A percentile compares a stretch with the other conserved stretches of the same genome.
Conservation (phyloP, 2,329 filamentous ascomycete species). For the Cladorrhinum sp. region DNA sequence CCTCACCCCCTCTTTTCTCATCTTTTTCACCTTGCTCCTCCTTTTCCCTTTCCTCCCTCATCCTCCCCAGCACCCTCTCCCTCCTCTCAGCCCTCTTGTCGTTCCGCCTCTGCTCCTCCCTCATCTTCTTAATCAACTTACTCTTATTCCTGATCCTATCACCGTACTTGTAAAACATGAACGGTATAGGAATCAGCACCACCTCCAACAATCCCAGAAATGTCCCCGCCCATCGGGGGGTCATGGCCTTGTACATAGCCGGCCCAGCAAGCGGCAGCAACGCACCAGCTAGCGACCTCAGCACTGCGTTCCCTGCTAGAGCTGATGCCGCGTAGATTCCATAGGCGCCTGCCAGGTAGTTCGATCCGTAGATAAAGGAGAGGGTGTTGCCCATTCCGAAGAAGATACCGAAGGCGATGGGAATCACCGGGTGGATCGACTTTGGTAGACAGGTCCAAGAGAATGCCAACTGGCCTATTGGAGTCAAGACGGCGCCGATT, state of each 20-base stretch:
- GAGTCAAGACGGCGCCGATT: slow-evolving; percentile 70
- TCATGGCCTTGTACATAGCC: slow-evolving; percentile 64
- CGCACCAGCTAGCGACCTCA: slow-evolving; percentile 66
- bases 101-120: slow-evolving; percentile 38
- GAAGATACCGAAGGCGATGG: slow-evolving; percentile 70
- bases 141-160: slow-evolving; percentile 47
- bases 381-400: slow-evolving; percentile 73
- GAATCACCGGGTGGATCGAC: slow-evolving; percentile 74
- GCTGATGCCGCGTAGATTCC: slow-evolving; percentile 75
- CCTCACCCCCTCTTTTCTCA: background rate
- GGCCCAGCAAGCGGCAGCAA: slow-evolving; percentile 69
- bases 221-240: slow-evolving; percentile 72
- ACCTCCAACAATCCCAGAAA: slow-evolving; percentile 68
- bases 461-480: slow-evolving; percentile 80
- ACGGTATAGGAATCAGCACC: slow-evolving; percentile 68
- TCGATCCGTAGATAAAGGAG: slow-evolving; percentile 75
- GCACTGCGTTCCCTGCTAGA: slow-evolving; percentile 70
- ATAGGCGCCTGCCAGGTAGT: slow-evolving; percentile 73
- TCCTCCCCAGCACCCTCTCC: background rate
- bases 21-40: slow-evolving; percentile 15
- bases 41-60: slow-evolving; percentile 22
- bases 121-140: slow-evolving; percentile 42
- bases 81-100: slow-evolving; percentile 33
- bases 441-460: slow-evolving; percentile 80
- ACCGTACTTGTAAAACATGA: slow-evolving; percentile 65